These are phyloP conservation scores for Tetracentron sinense DNA, from an alignment of 164 flowering plant genomes.

Conservation along the genomic window DNA sequence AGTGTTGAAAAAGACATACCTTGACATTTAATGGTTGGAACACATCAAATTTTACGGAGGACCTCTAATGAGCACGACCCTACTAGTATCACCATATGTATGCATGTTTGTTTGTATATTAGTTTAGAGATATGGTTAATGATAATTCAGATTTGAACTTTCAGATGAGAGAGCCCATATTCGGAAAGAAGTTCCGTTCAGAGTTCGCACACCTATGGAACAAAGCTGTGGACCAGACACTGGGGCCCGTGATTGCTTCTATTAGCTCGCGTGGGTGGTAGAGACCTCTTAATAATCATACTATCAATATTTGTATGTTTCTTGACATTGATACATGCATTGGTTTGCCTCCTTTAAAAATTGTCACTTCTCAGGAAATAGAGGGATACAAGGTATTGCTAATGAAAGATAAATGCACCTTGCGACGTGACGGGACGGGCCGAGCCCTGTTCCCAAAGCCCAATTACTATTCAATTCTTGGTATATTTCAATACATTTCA, in stretches of 20 bases:
- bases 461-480: too few relatives aligned
- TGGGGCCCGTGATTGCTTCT: slow-evolving; percentile 42
- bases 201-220: slow-evolving; percentile 51
- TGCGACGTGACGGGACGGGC: too few relatives aligned
- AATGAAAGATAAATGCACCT: too few relatives aligned
- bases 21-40: too few relatives aligned
- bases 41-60: too few relatives aligned
- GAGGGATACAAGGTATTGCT: too few relatives aligned
- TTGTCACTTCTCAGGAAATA: background rate
- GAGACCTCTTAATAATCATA: background rate
- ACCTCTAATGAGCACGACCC: too few relatives aligned
- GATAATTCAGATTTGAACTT: slow-evolving; percentile 6
- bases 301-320: background rate
- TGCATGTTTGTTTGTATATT: background rate
- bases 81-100: too few relatives aligned
- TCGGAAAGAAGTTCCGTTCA: slow-evolving; percentile 25
- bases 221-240: slow-evolving; percentile 49
- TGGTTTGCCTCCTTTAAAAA: background rate
- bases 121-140: too few relatives aligned
- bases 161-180: slow-evolving; percentile 38
- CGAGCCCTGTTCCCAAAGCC: too few relatives aligned
- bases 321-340: background rate
- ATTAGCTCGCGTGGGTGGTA: slow-evolving; percentile 60
- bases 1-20: too few relatives aligned
- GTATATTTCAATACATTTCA: too few relatives aligned